Percentiles rank a stretch among this genome's conserved stretches.
Conservation (phyloP, 176 grass and related monocot genomes). For the Rhipidocladum racemiflorum region DNA sequence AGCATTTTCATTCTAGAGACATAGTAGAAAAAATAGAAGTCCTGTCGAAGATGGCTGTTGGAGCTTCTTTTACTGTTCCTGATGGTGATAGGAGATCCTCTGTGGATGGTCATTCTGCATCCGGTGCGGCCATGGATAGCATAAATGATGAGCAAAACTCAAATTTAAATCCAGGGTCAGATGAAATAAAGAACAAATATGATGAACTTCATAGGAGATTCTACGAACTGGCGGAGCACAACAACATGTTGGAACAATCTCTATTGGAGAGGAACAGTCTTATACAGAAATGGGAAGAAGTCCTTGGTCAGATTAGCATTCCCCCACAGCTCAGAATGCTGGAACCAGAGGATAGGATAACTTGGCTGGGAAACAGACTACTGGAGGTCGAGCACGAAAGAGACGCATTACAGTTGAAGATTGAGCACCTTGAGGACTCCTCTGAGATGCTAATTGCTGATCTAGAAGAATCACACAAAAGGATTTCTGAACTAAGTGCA, state of each 20-base stretch:
- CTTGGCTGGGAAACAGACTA: slow-evolving; percentile 66
- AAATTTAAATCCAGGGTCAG: slow-evolving; percentile 44
- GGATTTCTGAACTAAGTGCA: slow-evolving; percentile 85
- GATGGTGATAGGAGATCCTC: slow-evolving; percentile 49
- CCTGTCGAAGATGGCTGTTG: slow-evolving; percentile 72
- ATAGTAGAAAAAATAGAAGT: slow-evolving; percentile 90
- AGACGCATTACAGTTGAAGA: slow-evolving; percentile 75
- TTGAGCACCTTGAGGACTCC: slow-evolving; percentile 91
- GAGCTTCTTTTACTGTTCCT: slow-evolving; percentile 44
- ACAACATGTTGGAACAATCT: slow-evolving; percentile 96
- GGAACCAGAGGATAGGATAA: slow-evolving; percentile 70
- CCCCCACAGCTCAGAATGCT: slow-evolving; percentile 63
- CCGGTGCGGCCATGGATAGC: slow-evolving; percentile 36
- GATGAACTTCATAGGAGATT: slow-evolving; percentile 77
- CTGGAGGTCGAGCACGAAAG: slow-evolving; percentile 70
- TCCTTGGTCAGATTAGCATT: slow-evolving; percentile 61
- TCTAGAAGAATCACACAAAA: slow-evolving; percentile 84
- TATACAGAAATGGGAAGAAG: slow-evolving; percentile 89
- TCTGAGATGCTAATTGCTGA: slow-evolving; percentile 88
- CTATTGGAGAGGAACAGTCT: slow-evolving; percentile 82
- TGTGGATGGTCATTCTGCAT: slow-evolving; percentile 48
- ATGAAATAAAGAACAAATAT: slow-evolving; percentile 75
- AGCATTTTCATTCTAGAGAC: slow-evolving; percentile 87
- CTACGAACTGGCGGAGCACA: slow-evolving; percentile 90
- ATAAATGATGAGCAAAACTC: slow-evolving; percentile 55